Evolutionary conservation across 768 basidiomycete species (phyloP).

Genomic region (Mycena maculata): DNA sequence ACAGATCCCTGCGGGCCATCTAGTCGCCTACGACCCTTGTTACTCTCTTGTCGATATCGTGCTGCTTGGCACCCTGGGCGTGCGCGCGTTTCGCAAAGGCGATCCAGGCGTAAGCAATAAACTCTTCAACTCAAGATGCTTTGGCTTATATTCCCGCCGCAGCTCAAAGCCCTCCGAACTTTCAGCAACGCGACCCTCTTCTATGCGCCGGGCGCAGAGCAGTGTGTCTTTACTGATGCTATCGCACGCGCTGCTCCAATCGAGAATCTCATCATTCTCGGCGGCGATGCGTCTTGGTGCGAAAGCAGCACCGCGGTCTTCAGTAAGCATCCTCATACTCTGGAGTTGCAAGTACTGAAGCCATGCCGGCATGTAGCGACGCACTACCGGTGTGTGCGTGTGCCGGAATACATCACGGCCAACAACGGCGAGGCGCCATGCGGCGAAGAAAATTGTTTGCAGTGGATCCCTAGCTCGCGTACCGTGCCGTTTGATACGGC

Average conservation of each 20-base stretch:
- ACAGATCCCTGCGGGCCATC: constrained; percentile 28
- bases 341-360: background rate
- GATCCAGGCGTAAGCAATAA: constrained; percentile 23
- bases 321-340: background rate
- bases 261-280: constrained; percentile 25
- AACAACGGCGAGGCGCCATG: constrained; percentile 20
- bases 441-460: constrained; percentile 21
- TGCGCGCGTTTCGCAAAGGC: constrained; percentile 19
- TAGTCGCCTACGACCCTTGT: constrained; percentile 32
- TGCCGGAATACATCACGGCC: constrained; percentile 1
- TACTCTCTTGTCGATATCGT: constrained; percentile 31
- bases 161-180: constrained; percentile 24
- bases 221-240: constrained; percentile 21
- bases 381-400: constrained; percentile 10
- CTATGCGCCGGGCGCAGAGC: constrained; percentile 33
- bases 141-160: no score
- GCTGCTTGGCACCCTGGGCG: constrained; percentile 27
- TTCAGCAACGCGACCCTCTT: constrained; percentile 30
- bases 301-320: background rate
- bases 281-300: constrained; percentile 30
- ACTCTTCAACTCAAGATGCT: background rate
- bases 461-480: constrained; percentile 17
- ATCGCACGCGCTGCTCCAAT: constrained; percentile 24
- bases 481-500: constrained; percentile 10
- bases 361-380: background rate